Evolutionary conservation across 2,329 filamentous ascomycete species (phyloP).

Genomic region (Aspergillus cejpii): DNA sequence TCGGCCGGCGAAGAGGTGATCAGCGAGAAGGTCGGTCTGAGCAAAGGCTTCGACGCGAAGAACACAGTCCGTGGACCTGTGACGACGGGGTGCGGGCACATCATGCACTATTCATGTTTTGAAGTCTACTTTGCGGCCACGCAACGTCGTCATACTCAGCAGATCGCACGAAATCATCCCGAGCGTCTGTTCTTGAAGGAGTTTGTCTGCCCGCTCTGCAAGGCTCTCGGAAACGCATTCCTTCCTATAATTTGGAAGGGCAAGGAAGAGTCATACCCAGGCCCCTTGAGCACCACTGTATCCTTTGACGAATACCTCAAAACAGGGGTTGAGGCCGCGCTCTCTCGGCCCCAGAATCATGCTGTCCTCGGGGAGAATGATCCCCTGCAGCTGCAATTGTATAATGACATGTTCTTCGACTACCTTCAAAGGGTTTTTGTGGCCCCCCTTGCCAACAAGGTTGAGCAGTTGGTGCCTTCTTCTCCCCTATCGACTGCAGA

Average conservation of each 20-base stretch:
- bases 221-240: conserved; percentile 91
- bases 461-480: conserved; percentile 30
- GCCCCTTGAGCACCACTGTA: conserved; percentile 55
- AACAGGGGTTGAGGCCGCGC: conserved; percentile 47
- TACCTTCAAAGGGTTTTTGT: conserved; percentile 49
- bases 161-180: conserved; percentile 90
- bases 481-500: conserved; percentile 25
- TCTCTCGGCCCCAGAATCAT: conserved; percentile 47
- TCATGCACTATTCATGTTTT: conserved; percentile 97
- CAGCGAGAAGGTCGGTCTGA: conserved; percentile 72
- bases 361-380: conserved; percentile 37
- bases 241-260: conserved; percentile 93
- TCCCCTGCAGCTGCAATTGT: conserved; percentile 29
- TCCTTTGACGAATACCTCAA: conserved; percentile 65
- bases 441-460: conserved; percentile 42
- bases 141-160: conserved; percentile 73
- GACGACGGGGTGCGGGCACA: conserved; percentile 87
- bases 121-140: conserved; percentile 85
- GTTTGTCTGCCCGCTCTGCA: conserved; percentile 94
- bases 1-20: conserved; percentile 63
- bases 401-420: conserved; percentile 46
- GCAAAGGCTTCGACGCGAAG: conserved; percentile 75
- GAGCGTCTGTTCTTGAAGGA: conserved; percentile 73
- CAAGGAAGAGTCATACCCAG: conserved; percentile 75
- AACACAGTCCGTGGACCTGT: conserved; percentile 67